Base-by-base conservation (phyloP, 2,329 filamentous ascomycete species). In the Ascochyta rabiei region DNA sequence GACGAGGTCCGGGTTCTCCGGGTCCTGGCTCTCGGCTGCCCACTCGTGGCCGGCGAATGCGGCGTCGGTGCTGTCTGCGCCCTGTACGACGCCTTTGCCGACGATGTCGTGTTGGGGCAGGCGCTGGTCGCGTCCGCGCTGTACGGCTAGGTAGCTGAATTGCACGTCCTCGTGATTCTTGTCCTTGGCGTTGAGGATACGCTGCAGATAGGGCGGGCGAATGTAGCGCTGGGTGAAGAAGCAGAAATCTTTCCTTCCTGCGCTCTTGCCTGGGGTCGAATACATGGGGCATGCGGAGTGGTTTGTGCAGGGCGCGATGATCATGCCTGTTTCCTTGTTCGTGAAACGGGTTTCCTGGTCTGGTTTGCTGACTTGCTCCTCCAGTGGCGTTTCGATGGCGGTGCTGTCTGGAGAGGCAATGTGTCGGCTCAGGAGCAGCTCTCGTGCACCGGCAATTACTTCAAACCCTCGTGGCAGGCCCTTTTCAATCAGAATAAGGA, bases 221-320 rank as follows among this genome's bases (percentile, higher is more conserved):
- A 92, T 89, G 71, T 91, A 98, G 41, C 95, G 86, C 77, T 99
- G 95, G 59, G 82, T 84, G 75, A 99, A 98, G 74, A 89, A 90
- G 75, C 95, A 99, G 70, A 89, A 95, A 70, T 98, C 93, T 66
- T 92, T 93, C 50, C 93, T 86, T 6, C 92, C 91, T 24, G 79
- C 79, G 48, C 85, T 86, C 48, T 88, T 80, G 0, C 92, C 91
- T 0, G 88, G 82, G 0, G 82, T 80, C 18, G 82, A 80, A 71
- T 96, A 97, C 90, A 99, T 96, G 0, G 95, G 95, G 63, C 95
- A 99, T 53, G 83, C 82, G 8, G 82, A 80, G 73, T 99, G 95
- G 73, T 92, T 98, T 0, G 95, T 97, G 78, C 95, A 99, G 3
- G 80, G 80, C 5, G 79, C 69, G 49, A 88, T 77, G 60, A 88